Base-by-base conservation (phyloP, 106 monocot genomes). In the Allium cepa region DNA sequence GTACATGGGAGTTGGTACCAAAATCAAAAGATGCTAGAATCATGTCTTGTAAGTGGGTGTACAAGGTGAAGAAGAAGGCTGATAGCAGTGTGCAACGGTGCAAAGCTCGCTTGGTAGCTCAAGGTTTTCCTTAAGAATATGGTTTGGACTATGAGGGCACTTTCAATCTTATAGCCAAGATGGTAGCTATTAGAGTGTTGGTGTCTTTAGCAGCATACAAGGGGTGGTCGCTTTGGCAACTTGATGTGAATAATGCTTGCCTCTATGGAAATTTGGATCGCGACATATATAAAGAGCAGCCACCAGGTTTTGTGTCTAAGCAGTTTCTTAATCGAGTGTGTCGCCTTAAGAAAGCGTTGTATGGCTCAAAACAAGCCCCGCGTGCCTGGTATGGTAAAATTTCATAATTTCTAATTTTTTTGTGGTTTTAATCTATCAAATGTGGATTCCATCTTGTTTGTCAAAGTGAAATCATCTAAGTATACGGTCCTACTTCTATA, bases 91-190 rank as follows among this genome's bases (percentile, higher is more conserved):
- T 56, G 11, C 14, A 11, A 56, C 11, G 56, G 56, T 11, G 4
- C 56, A 56, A 56, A 56, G 56, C 56, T 56, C 56, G 56, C 56
- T 56, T 56, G 16, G 56, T 56, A 13, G 56, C 56, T 56, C 16
- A 3, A 1, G 56, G 56, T 56, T 56, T 9, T 56, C 1, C 56
- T 56, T 3, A 56, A 9, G 14, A 56, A 56, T 56, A 13, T 56
- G 56, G 56, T 7, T 56, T 56, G 56, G 56, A 56, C 7, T 56
- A 56, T 7, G 16, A 56, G 56, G 11, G 4, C 16, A 56, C 56
- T 16, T 56, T 56, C 16, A 56, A 3, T 56, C 56, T 3, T 16
- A 2, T 36, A 36, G 36, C 36, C 36, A 56, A 56, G 56, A 56
- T 56, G 56, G 56, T 56, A 4, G 4, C 56, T 56, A 16, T 56